These are phyloP conservation scores for Schrenkiella parvula DNA, from an alignment of 345 rosid genomes.

Conservation along the genomic window DNA sequence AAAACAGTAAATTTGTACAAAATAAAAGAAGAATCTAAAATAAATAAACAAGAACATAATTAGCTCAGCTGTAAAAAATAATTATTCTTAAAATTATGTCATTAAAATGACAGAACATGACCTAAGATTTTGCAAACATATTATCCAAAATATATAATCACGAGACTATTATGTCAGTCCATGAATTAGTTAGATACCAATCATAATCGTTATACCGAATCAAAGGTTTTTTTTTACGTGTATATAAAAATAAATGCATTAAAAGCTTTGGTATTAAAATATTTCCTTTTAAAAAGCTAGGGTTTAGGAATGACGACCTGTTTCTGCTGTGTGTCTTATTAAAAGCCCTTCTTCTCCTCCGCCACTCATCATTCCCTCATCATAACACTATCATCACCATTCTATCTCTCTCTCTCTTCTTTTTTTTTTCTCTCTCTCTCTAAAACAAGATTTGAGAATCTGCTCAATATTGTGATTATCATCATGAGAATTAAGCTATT, in stretches of 20 bases:
- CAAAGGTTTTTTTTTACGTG: neutral
- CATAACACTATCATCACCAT: slow-evolving; percentile 39
- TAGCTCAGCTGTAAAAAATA: neutral
- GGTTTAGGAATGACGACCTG: slow-evolving; percentile 31
- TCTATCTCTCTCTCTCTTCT: slow-evolving; percentile 24
- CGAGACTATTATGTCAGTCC: neutral
- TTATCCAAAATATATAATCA: neutral
- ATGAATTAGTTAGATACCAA: neutral
- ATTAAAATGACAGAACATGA: neutral
- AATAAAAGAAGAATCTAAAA: neutral
- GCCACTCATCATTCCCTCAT: slow-evolving; percentile 42
- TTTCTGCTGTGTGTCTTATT: slow-evolving; percentile 25
- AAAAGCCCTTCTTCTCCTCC: slow-evolving; percentile 31
- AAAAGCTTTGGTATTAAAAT: neutral
- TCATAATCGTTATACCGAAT: neutral
- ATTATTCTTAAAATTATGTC: neutral
- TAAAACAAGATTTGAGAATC: slow-evolving; percentile 27
- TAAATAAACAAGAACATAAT: neutral
- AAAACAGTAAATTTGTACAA: neutral
- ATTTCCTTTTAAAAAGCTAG: slow-evolving; percentile 14
- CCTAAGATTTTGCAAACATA: neutral
- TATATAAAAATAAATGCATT: slow-evolving; percentile 15
- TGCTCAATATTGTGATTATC: neutral
- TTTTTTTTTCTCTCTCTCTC: slow-evolving; percentile 25
- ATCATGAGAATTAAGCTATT: slow-evolving; percentile 36